phyloP scores from a whole-genome alignment of 148 eudicot species.

The Chenopodium berlandieri region DNA sequence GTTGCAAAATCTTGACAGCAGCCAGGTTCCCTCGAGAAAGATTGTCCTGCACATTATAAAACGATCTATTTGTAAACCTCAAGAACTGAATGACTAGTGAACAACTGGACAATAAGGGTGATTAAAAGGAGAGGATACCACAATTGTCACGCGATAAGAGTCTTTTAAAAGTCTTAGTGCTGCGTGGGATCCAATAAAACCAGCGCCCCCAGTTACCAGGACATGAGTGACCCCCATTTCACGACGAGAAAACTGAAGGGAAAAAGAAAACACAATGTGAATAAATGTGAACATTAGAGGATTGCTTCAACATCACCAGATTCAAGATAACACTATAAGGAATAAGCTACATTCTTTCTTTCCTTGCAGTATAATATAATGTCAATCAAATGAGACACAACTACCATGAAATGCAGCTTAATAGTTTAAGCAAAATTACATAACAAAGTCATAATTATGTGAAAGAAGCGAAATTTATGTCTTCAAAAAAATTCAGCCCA shows the following conservation, averaged over 20 bases:
- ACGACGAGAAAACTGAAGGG: conserved; percentile 63
- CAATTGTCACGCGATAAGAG: conserved; percentile 85
- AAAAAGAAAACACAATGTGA: neutral
- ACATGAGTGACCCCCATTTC: conserved; percentile 87
- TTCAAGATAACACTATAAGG: neutral
- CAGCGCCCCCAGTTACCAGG: conserved; percentile 96
- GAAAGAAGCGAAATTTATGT: neutral
- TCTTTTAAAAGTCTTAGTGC: conserved; percentile 79
- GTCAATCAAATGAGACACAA: neutral
- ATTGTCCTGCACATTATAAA: conserved; percentile 55
- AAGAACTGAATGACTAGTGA: neutral
- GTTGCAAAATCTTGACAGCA: conserved; percentile 74
- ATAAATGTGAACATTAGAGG: neutral
- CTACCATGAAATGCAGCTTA: neutral
- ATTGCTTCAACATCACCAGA: neutral
- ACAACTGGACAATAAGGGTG: neutral
- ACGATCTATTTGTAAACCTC: conserved; percentile 9
- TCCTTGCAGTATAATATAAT: neutral
- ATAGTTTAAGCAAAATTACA: neutral
- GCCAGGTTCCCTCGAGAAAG: conserved; percentile 90
- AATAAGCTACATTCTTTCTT: neutral
- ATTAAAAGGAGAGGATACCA: conserved; percentile 46
- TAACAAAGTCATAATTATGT: neutral
- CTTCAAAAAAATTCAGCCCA: neutral
- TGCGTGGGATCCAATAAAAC: conserved; percentile 97